Evolutionary conservation across 1,139 yeast species (phyloP), one percentile per base, ranked within the genome.

Genomic region (Candida pseudoviswanathii): DNA sequence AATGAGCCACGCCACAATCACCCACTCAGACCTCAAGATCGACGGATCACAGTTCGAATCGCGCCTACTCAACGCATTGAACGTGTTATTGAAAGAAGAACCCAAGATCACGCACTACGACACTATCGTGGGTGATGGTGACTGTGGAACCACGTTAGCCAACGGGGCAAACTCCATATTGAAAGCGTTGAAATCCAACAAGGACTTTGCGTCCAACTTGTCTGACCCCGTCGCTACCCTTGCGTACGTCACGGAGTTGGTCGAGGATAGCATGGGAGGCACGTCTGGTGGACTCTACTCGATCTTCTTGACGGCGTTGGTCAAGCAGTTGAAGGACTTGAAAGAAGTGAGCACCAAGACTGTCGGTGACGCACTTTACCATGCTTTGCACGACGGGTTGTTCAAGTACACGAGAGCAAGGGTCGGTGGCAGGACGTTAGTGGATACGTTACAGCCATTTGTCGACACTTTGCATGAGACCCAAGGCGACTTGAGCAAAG

Each of bases 211-310:
- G 44, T 40, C 47, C 2, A 51, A 57, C 42, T 56, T 73, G 43
- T 45, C 61, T 32, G 80, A 76, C 51, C 80, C 80, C 1, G 77
- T 74, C 10, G 68, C 72, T 22, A 78, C 88, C 0, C 66, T 89
- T 45, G 62, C 71, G 3, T 60, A 55, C 24, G 73, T 76, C 48
- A 89, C 97, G 4, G 91, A 86, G 51, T 67, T 87, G 29, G 90
- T 91, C 22, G 97, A 92, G 63, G 86, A 85, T 49, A 85, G 84
- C 32, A 92, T 92, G 98, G 98, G 97, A 47, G 98, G 98, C 45
- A 92, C 98, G 0, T 89, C 96, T 1, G 98, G 98, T 48, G 98
- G 97, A 0, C 70, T 92, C 42, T 92, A 91, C 66, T 87, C 96
- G 3, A 92, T 92, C 50, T 89, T 75, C 68, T 76, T 92, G 49